These are phyloP conservation scores for Fusarium annulatum DNA, from an alignment of 2,329 filamentous ascomycete species.

Conservation along the genomic window DNA sequence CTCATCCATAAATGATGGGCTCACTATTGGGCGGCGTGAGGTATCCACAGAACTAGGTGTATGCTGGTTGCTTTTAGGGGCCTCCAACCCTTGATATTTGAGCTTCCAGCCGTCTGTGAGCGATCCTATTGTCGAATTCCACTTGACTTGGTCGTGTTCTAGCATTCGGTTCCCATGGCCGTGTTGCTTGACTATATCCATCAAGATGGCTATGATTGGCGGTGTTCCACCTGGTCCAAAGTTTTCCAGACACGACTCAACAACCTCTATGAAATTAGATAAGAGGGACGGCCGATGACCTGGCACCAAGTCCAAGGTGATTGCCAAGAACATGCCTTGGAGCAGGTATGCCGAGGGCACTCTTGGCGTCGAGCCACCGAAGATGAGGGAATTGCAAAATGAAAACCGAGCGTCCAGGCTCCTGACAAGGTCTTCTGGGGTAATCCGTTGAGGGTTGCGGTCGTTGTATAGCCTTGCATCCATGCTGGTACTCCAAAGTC, in stretches of 20 bases:
- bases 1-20: constrained; percentile 43
- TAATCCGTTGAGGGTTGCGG: constrained; percentile 18
- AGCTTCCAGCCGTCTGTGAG: constrained; percentile 45
- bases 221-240: constrained; percentile 51
- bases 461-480: constrained; percentile 29
- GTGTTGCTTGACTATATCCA: constrained; percentile 51
- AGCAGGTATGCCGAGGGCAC: constrained; percentile 52
- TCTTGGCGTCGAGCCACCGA: constrained; percentile 49
- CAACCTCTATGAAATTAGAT: constrained; percentile 51
- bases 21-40: constrained; percentile 21
- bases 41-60: constrained; percentile 34
- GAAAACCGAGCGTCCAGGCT: constrained; percentile 50
- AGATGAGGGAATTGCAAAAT: constrained; percentile 54
- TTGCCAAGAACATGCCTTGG: constrained; percentile 52
- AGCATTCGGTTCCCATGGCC: constrained; percentile 47
- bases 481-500: constrained; percentile 47
- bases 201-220: constrained; percentile 49
- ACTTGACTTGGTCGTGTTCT: constrained; percentile 49
- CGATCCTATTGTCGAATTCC: constrained; percentile 44
- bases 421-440: constrained; percentile 48
- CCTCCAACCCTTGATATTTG: constrained; percentile 21
- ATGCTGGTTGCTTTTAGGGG: constrained; percentile 38
- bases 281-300: constrained; percentile 50
- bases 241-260: constrained; percentile 48
- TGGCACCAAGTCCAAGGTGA: constrained; percentile 50